Evolutionary conservation across 306 rosid genomes (phyloP).

Genomic region (Ormosia semicastrata): DNA sequence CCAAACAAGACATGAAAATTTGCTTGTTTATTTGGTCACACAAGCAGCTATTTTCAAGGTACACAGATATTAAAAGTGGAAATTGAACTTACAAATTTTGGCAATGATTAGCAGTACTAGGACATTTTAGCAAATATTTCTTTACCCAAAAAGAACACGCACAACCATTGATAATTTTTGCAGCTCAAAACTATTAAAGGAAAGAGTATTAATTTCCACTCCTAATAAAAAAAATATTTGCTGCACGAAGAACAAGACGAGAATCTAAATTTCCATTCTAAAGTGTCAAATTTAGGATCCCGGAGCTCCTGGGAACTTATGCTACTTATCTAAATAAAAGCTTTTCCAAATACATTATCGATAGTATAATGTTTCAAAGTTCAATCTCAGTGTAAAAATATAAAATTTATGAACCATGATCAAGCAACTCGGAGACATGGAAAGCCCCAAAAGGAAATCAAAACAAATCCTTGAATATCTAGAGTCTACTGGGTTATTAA

Average conservation of each 20-base stretch:
- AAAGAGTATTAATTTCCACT: slow-evolving; percentile 21
- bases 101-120: not conserved
- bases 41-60: not conserved
- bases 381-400: not conserved
- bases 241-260: not conserved
- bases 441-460: not conserved
- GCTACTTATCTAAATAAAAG: not conserved
- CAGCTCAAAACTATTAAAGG: not conserved
- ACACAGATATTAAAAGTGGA: not conserved
- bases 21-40: not conserved
- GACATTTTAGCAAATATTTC: not conserved
- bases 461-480: not conserved
- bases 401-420: not conserved
- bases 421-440: not conserved
- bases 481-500: not conserved
- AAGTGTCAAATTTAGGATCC: not conserved
- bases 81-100: not conserved
- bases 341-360: not conserved
- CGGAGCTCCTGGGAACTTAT: not conserved
- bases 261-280: slow-evolving; percentile 16
- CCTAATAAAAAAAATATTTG: not conserved
- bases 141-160: not conserved
- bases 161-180: not conserved
- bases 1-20: slow-evolving; percentile 6
- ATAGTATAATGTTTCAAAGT: not conserved